phyloP scores from a whole-genome alignment of 352 stramenopile species.

The Aphanomyces cochlioides region DNA sequence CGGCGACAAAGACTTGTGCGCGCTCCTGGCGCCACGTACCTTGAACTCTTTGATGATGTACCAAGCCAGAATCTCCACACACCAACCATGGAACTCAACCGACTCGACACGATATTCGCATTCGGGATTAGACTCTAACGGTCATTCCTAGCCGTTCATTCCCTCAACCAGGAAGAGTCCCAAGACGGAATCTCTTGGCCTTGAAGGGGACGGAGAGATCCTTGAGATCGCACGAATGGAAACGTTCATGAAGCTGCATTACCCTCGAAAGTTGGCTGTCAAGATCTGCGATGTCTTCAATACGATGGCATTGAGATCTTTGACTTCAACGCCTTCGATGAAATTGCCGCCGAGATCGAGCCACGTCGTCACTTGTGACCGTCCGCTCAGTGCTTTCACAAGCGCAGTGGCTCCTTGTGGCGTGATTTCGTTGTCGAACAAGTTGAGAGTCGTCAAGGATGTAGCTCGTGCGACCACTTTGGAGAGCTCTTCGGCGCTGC shows the following conservation, averaged over 20 bases:
- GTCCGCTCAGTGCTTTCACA: background rate
- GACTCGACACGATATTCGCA: too few relatives aligned
- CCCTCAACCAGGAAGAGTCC: too few relatives aligned
- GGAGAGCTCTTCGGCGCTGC: background rate
- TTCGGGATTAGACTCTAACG: too few relatives aligned
- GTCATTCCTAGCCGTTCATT: too few relatives aligned
- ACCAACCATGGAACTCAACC: too few relatives aligned
- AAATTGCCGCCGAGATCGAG: background rate
- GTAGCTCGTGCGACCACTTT: background rate
- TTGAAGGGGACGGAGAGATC: too few relatives aligned
- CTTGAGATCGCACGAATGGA: too few relatives aligned
- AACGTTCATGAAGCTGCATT: background rate
- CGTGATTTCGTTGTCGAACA: background rate
- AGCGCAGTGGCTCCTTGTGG: background rate
- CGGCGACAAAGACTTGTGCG: too few relatives aligned
- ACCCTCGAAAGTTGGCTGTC: background rate
- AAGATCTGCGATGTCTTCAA: background rate
- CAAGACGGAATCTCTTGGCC: too few relatives aligned
- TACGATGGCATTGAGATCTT: background rate
- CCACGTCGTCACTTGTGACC: background rate
- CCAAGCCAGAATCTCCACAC: too few relatives aligned
- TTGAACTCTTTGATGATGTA: too few relatives aligned
- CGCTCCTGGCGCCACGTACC: too few relatives aligned
- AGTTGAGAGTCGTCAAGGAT: background rate
- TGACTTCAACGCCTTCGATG: background rate